These are phyloP conservation scores for Hagleromyces aurorensis DNA, from an alignment of 805 yeast species.

Conservation along the genomic window DNA sequence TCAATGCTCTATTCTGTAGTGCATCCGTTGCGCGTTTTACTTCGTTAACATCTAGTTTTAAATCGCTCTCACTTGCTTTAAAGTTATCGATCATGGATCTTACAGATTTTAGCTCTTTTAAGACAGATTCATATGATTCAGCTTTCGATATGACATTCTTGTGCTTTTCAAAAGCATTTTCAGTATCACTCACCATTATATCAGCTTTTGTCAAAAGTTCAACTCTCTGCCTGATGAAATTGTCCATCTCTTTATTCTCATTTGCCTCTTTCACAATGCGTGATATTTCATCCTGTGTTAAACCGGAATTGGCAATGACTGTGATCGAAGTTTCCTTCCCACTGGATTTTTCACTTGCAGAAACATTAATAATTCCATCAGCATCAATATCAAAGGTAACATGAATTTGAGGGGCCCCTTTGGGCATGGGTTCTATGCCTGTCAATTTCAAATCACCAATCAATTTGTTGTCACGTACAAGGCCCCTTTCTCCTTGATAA, in stretches of 20 bases:
- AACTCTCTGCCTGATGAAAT: slow-evolving; percentile 47
- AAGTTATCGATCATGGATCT: slow-evolving; percentile 41
- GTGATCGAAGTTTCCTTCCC: slow-evolving; percentile 61
- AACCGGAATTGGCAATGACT: slow-evolving; percentile 61
- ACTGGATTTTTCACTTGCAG: slow-evolving; percentile 73
- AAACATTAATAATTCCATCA: slow-evolving; percentile 74
- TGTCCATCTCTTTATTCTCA: slow-evolving; percentile 52
- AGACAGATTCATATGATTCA: slow-evolving; percentile 35
- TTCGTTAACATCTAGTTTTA: slow-evolving; percentile 37
- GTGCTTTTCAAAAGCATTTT: slow-evolving; percentile 65
- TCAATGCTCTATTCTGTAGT: slow-evolving; percentile 60
- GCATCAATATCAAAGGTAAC: slow-evolving; percentile 77
- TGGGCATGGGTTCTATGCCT: slow-evolving; percentile 68
- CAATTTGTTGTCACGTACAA: slow-evolving; percentile 68
- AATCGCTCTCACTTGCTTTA: slow-evolving; percentile 44
- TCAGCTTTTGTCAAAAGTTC: slow-evolving; percentile 72
- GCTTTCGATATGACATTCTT: slow-evolving; percentile 40
- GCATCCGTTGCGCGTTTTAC: slow-evolving; percentile 62
- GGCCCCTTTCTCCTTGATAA: slow-evolving; percentile 73
- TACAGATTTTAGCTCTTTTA: slow-evolving; percentile 32
- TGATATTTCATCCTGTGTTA: slow-evolving; percentile 61
- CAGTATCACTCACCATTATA: slow-evolving; percentile 76
- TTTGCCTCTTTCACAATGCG: slow-evolving; percentile 60
- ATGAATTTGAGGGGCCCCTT: slow-evolving; percentile 72
- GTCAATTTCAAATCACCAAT: slow-evolving; percentile 68